A percentile compares a stretch with the other conserved stretches of the same genome.
These are phyloP conservation scores for Euptelea pleiosperma DNA, from an alignment of 164 flowering plant genomes.

Conservation along the genomic window DNA sequence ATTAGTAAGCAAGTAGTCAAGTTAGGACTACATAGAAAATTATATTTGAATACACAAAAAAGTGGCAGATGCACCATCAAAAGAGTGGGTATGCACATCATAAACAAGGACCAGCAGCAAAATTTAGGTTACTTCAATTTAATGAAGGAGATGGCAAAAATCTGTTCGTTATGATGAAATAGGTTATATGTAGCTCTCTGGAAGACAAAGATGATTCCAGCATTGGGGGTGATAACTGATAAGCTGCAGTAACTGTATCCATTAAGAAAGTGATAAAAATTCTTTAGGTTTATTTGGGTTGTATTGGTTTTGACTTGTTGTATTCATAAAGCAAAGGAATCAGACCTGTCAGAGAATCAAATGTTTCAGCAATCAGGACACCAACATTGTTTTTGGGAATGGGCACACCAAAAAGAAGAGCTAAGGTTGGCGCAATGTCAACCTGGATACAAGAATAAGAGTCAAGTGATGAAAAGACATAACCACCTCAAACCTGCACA, in stretches of 20 bases:
- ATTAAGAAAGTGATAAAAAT: too few relatives aligned
- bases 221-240: background rate
- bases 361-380: constrained; percentile 43
- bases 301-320: background rate
- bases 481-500: background rate
- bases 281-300: background rate
- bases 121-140: too few relatives aligned
- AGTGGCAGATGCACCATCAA: too few relatives aligned
- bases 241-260: background rate
- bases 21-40: too few relatives aligned
- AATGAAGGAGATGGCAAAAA: too few relatives aligned
- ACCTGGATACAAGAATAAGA: constrained; percentile 47
- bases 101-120: too few relatives aligned
- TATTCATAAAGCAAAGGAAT: constrained; percentile 17
- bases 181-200: background rate
- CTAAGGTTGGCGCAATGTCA: constrained; percentile 84
- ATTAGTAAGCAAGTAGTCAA: too few relatives aligned
- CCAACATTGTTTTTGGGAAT: constrained; percentile 91
- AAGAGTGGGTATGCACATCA: too few relatives aligned
- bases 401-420: constrained; percentile 90
- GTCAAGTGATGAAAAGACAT: background rate
- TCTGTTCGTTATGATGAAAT: constrained; percentile 4
- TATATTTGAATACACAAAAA: too few relatives aligned
- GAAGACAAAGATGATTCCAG: background rate
- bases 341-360: constrained; percentile 57